A percentile compares a stretch with the other conserved stretches of the same genome.
Evolutionary conservation across 2,329 filamentous ascomycete genomes (phyloP).

Genomic region (Tolypocladium nubicola): DNA sequence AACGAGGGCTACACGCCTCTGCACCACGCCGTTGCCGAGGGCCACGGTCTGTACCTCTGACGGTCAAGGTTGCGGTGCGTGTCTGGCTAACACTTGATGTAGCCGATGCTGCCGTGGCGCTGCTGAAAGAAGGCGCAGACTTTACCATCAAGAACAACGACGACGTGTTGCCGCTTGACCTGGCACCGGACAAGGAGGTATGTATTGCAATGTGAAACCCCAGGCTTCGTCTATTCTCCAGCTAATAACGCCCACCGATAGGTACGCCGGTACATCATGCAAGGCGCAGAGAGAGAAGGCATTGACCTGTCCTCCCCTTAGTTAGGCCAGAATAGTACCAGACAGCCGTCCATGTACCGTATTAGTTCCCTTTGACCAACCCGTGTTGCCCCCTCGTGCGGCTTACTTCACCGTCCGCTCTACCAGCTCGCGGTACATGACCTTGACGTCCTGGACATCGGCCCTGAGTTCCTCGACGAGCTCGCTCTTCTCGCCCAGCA

Average conservation of each 20-base stretch:
- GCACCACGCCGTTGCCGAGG: conserved; percentile 77
- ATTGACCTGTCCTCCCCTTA: conserved; percentile 41
- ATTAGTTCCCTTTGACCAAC: not conserved
- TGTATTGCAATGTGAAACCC: conserved; percentile 11
- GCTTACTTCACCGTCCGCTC: conserved; percentile 64
- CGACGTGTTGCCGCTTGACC: conserved; percentile 62
- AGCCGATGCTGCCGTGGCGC: conserved; percentile 71
- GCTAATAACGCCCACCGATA: conserved; percentile 18
- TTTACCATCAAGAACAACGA: conserved; percentile 64
- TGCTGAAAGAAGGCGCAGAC: conserved; percentile 81
- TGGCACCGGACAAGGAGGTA: conserved; percentile 81
- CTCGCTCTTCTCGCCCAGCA: conserved; percentile 96
- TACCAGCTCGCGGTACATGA: conserved; percentile 88
- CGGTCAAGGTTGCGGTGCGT: not conserved
- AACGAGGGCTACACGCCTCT: conserved; percentile 75
- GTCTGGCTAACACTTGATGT: not conserved
- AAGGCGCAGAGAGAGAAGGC: conserved; percentile 74
- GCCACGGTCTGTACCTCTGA: conserved; percentile 41
- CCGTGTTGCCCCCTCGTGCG: not conserved
- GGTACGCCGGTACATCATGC: conserved; percentile 67
- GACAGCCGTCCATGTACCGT: not conserved
- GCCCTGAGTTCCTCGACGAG: conserved; percentile 80
- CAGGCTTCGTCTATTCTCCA: not conserved
- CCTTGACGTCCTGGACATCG: conserved; percentile 88
- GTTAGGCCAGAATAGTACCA: not conserved